Percentiles rank a stretch among this genome's conserved stretches.
phyloP scores from a whole-genome alignment of 805 yeast genomes.

The Ogataea glucozyma region DNA sequence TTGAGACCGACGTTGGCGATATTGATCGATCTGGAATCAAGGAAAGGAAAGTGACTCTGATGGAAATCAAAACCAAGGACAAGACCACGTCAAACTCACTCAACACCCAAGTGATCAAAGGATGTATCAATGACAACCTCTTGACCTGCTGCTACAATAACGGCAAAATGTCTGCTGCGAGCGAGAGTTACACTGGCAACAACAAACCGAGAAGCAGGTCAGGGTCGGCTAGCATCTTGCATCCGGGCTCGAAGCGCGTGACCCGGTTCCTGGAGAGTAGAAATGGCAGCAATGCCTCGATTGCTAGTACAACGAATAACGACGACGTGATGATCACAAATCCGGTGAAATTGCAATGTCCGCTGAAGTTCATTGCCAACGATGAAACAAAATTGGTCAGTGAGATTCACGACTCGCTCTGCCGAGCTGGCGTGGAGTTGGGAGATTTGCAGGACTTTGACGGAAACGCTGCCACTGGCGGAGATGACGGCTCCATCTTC shows the following conservation, averaged over 20 bases:
- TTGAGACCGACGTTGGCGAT: conserved; percentile 53
- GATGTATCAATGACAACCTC: conserved; percentile 60
- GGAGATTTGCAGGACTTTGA: conserved; percentile 25
- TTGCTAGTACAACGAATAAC: conserved; percentile 2
- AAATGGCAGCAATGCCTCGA: conserved; percentile 5
- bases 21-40: conserved; percentile 36
- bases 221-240: conserved; percentile 17
- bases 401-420: conserved; percentile 28
- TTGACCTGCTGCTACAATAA: conserved; percentile 54
- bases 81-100: conserved; percentile 38
- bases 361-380: conserved; percentile 34
- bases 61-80: conserved; percentile 64
- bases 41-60: conserved; percentile 58
- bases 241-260: conserved; percentile 18
- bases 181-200: neutral
- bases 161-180: conserved; percentile 17
- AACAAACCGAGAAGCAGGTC: conserved; percentile 22
- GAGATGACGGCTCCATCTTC: conserved; percentile 29
- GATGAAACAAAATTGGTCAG: conserved; percentile 33
- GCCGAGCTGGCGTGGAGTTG: conserved; percentile 26
- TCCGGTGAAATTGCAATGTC: conserved; percentile 40
- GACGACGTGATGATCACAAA: conserved; percentile 37
- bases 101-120: conserved; percentile 59
- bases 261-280: conserved; percentile 24
- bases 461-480: conserved; percentile 12